These are phyloP conservation scores for Emericellopsis atlantica DNA, from an alignment of 2,329 filamentous ascomycete species.

Conservation along the genomic window DNA sequence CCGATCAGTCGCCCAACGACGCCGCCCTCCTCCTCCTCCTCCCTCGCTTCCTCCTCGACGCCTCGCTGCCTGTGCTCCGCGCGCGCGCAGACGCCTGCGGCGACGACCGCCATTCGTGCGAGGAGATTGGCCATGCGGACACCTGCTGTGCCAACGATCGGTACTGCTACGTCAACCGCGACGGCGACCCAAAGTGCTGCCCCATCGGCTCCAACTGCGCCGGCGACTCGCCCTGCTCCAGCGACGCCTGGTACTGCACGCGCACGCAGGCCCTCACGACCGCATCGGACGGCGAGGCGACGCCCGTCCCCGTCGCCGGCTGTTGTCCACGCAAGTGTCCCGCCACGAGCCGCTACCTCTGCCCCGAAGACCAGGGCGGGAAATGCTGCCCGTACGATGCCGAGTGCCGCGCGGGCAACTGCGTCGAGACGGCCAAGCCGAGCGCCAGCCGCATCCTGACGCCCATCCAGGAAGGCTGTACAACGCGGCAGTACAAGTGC, in stretches of 20 bases:
- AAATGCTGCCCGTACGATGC: conserved; percentile 35
- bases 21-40: conserved; percentile 9
- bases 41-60: conserved; percentile 16
- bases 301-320: conserved; percentile 9
- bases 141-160: conserved; percentile 28
- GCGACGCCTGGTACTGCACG: conserved; percentile 19
- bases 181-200: conserved; percentile 24
- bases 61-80: conserved; percentile 10
- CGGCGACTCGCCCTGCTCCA: conserved; percentile 20
- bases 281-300: conserved; percentile 8
- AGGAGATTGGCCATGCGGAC: conserved; percentile 23
- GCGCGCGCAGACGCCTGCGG: conserved; percentile 15
- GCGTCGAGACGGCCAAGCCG: conserved; percentile 13
- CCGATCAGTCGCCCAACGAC: conserved; percentile 1
- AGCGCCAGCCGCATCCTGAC: conserved; percentile 15
- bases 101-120: conserved; percentile 11
- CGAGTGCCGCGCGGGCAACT: conserved; percentile 25
- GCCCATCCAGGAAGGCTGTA: conserved; percentile 27
- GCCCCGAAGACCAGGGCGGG: conserved; percentile 27
- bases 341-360: conserved; percentile 28
- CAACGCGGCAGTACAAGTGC: conserved; percentile 30
- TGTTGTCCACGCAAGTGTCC: conserved; percentile 29
- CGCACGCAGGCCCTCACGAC: conserved; percentile 11
- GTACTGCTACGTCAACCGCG: conserved; percentile 30
- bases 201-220: conserved; percentile 26